A percentile compares a stretch with the other conserved stretches of the same genome.
Evolutionary conservation across 352 stramenopile genomes (phyloP).

Genomic region (Phytophthora constricta): DNA sequence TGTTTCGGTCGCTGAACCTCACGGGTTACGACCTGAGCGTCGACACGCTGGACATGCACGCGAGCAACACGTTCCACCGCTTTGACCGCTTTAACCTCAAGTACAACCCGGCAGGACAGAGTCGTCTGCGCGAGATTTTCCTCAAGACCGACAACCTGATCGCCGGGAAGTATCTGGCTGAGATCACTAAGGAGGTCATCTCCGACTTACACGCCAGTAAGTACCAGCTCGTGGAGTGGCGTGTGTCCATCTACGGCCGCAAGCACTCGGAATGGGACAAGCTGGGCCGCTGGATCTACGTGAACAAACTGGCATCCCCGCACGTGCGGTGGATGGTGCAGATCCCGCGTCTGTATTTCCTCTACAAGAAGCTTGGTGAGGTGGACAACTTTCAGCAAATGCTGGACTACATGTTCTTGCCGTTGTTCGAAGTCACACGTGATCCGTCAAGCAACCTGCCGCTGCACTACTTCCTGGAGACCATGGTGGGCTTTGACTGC

Average conservation of each 20-base stretch:
- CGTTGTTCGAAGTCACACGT: constrained; percentile 98
- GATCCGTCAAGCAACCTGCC: constrained; percentile 93
- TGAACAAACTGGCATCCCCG: constrained; percentile 89
- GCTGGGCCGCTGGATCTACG: constrained; percentile 96
- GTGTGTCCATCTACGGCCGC: constrained; percentile 94
- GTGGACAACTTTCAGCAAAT: constrained; percentile 97
- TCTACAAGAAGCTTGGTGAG: constrained; percentile 95
- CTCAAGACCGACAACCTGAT: constrained; percentile 99
- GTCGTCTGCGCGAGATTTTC: constrained; percentile 97
- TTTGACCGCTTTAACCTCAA: constrained; percentile 99
- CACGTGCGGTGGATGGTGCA: constrained; percentile 99
- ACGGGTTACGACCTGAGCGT: constrained; percentile 98
- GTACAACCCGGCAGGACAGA: constrained; percentile 97
- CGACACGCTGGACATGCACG: constrained; percentile 99
- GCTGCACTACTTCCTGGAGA: constrained; percentile 93
- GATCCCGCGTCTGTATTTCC: constrained; percentile 96
- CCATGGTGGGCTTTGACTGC: constrained; percentile 98
- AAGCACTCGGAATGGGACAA: constrained; percentile 97
- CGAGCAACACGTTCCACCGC: constrained; percentile 99
- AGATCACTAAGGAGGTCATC: constrained; percentile 96
- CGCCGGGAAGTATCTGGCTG: constrained; percentile 94
- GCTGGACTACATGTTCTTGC: constrained; percentile 98
- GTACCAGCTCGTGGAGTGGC: constrained; percentile 95
- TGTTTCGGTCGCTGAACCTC: constrained; percentile 93
- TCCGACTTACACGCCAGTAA: constrained; percentile 90